A percentile compares a stretch with the other conserved stretches of the same genome.
phyloP scores from a whole-genome alignment of 805 yeast species.

The Metschnikowia aberdeeniae region DNA sequence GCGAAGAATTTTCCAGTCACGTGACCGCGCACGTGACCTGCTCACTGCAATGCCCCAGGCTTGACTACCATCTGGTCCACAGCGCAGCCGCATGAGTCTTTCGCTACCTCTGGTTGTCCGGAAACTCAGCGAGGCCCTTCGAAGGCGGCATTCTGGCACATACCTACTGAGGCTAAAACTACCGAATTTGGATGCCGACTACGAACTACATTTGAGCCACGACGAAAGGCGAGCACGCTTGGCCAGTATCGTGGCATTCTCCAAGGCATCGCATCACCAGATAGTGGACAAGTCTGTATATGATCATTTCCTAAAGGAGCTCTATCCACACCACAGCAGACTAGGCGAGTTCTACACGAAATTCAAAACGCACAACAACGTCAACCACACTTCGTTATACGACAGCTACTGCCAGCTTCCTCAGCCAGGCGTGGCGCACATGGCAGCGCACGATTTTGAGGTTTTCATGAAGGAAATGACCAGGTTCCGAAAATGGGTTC shows the following conservation, averaged over 20 bases:
- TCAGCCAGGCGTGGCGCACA: slow-evolving; percentile 22
- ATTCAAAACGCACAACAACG: slow-evolving; percentile 5
- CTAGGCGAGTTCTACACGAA: slow-evolving; percentile 7
- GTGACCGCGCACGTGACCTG: slow-evolving; percentile 3
- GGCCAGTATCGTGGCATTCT: slow-evolving; percentile 8
- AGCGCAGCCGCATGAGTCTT: not conserved
- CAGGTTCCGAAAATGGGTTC: slow-evolving; percentile 22
- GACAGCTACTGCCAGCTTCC: slow-evolving; percentile 25
- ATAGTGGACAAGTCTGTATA: slow-evolving; percentile 6
- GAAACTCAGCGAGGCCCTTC: slow-evolving; percentile 7
- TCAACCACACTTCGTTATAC: slow-evolving; percentile 26
- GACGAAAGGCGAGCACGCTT: slow-evolving; percentile 8
- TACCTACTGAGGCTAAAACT: slow-evolving; percentile 9
- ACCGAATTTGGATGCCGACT: not conserved
- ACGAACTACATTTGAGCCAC: slow-evolving; percentile 1
- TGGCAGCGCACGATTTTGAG: slow-evolving; percentile 26
- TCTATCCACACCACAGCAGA: slow-evolving; percentile 12
- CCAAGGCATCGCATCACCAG: slow-evolving; percentile 7
- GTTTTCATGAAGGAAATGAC: slow-evolving; percentile 24
- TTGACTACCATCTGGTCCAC: too few species aligned
- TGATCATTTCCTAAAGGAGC: slow-evolving; percentile 6
- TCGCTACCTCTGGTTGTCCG: not conserved
- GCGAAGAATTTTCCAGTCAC: slow-evolving; percentile 8
- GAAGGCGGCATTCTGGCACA: slow-evolving; percentile 4
- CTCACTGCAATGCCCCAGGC: not conserved